These are phyloP conservation scores for Ailanthus altissimus DNA, from an alignment of 345 rosid genomes.

Conservation along the genomic window DNA sequence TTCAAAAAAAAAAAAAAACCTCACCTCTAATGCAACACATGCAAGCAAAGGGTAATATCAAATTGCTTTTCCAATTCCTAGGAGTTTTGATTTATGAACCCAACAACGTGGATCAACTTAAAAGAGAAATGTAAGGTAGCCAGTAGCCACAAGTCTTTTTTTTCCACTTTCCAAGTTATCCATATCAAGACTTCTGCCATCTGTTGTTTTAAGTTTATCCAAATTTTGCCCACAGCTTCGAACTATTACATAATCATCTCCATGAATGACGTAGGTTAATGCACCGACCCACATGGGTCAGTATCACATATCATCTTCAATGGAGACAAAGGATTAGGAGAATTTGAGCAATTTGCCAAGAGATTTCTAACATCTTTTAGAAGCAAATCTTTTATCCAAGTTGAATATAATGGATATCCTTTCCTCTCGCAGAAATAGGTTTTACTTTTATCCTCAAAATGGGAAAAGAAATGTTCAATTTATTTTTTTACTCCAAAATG, in stretches of 20 bases:
- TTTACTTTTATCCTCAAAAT: neutral
- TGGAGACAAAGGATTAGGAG: neutral
- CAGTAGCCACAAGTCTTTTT: neutral
- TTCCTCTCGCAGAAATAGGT: neutral
- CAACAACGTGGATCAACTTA: constrained; percentile 9
- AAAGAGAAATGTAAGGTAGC: neutral
- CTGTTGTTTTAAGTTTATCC: constrained; percentile 5
- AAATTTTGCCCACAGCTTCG: neutral
- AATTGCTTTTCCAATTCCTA: neutral
- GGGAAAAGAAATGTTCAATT: neutral
- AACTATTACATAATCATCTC: neutral
- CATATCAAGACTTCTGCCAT: neutral
- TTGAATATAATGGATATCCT: neutral
- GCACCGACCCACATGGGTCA: constrained; percentile 5
- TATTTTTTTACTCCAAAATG: neutral
- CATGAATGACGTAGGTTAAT: neutral
- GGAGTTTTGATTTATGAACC: neutral
- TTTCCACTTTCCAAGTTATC: neutral
- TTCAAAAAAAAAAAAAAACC: too few species aligned
- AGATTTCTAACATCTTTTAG: neutral
- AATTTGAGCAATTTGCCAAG: neutral
- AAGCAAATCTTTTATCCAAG: constrained; percentile 11
- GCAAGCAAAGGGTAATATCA: neutral
- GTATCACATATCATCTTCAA: neutral
- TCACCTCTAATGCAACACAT: neutral